phyloP scores from a whole-genome alignment of 108 stramenopile genomes.

The Nitzschia palea region DNA sequence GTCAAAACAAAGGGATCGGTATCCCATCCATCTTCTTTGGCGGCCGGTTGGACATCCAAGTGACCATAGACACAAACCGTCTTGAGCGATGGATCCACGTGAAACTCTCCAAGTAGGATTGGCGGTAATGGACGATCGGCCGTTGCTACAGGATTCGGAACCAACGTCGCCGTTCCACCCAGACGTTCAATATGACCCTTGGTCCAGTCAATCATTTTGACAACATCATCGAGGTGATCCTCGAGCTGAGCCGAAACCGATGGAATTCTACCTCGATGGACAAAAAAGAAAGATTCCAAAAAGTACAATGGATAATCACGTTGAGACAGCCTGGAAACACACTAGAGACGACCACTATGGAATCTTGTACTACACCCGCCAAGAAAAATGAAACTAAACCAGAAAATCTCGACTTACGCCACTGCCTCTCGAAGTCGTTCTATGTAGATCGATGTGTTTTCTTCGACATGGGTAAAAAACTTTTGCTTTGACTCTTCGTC shows the following conservation, averaged over 20 bases:
- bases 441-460: conserved; percentile 31
- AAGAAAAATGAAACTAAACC: no score
- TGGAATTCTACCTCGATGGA: conserved; percentile 42
- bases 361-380: no score
- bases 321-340: no score
- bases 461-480: conserved; percentile 51
- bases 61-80: conserved; percentile 72
- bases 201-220: conserved; percentile 76
- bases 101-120: conserved; percentile 62
- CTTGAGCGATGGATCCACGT: conserved; percentile 54
- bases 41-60: conserved; percentile 83
- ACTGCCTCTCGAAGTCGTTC: conserved; percentile 47
- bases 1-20: conserved; percentile 79
- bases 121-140: conserved; percentile 58
- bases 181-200: conserved; percentile 54
- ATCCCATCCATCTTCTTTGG: conserved; percentile 78
- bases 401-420: conserved; percentile 23
- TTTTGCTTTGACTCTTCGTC: conserved; percentile 20
- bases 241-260: conserved; percentile 76
- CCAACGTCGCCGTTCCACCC: conserved; percentile 47
- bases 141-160: conserved; percentile 60
- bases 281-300: neutral
- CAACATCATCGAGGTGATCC: conserved; percentile 61
- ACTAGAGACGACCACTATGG: no score
- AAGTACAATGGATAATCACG: no score